A percentile compares a stretch with the other conserved stretches of the same genome.
Evolutionary conservation across 169 alveolate genomes (phyloP).

Genomic region (Eimeria acervulina): DNA sequence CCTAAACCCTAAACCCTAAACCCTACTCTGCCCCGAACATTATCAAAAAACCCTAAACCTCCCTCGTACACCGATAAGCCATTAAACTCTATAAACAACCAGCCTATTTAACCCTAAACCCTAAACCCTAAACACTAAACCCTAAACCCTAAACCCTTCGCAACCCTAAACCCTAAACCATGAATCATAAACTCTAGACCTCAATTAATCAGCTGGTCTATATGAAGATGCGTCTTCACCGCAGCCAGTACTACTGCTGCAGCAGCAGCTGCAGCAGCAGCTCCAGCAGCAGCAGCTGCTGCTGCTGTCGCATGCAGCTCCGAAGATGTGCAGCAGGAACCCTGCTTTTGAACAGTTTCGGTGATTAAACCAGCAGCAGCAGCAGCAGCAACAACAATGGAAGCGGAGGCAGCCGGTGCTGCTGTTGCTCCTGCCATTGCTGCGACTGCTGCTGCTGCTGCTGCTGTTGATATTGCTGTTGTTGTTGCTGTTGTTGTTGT

Average conservation of each 20-base stretch:
- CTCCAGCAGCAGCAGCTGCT: neutral
- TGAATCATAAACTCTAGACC: neutral
- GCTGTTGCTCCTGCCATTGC: neutral
- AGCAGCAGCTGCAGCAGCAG: constrained; percentile 17
- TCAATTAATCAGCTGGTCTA: neutral
- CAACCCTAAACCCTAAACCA: neutral
- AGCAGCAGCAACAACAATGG: too few species aligned
- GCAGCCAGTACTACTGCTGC: neutral
- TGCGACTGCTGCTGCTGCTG: neutral
- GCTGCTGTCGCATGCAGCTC: neutral
- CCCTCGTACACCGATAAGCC: neutral
- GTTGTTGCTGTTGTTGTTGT: constrained; percentile 13
- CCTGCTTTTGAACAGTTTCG: neutral
- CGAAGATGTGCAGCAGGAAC: neutral
- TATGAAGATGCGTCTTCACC: neutral
- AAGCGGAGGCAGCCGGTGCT: too few species aligned
- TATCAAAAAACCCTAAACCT: neutral
- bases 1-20: constrained; percentile 31
- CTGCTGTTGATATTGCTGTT: neutral
- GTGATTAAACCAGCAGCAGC: neutral
- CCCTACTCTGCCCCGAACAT: neutral
- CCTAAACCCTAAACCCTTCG: constrained; percentile 7
- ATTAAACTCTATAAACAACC: neutral
- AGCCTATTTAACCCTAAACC: neutral
- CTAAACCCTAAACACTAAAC: constrained; percentile 10